Percentiles rank a stretch among this genome's conserved stretches.
Conservation (phyloP, 495 filamentous ascomycete species). For the Lepraria neglecta region DNA sequence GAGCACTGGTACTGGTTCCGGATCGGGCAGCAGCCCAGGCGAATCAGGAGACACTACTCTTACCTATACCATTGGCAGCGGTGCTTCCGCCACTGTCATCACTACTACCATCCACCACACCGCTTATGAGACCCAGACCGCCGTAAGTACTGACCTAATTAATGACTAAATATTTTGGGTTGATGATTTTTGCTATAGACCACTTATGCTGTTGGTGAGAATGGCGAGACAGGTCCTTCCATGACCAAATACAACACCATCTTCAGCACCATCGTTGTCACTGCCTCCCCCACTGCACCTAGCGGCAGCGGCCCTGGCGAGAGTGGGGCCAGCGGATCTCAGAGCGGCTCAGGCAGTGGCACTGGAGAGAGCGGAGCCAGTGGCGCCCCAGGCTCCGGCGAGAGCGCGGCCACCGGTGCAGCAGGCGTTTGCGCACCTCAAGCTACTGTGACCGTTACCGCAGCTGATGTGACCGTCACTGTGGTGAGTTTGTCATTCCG, state of each 20-base stretch:
- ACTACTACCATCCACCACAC: conserved; percentile 53
- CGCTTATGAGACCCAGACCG: conserved; percentile 31
- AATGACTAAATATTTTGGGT: neutral
- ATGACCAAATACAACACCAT: conserved; percentile 26
- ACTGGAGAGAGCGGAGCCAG: neutral
- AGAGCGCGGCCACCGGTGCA: conserved; percentile 18
- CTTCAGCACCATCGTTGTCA: conserved; percentile 19
- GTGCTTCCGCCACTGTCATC: conserved; percentile 48
- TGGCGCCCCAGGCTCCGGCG: conserved; percentile 10
- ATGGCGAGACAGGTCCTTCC: conserved; percentile 12
- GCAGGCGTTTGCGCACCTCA: conserved; percentile 20
- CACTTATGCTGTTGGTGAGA: neutral
- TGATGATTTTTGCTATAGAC: conserved; percentile 7
- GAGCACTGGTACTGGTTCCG: conserved; percentile 15
- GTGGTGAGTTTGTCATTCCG: conserved; percentile 34
- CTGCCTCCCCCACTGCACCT: neutral
- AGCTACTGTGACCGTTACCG: conserved; percentile 39
- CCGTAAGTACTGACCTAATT: conserved; percentile 11
- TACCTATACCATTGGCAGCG: conserved; percentile 54
- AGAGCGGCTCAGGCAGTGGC: neutral
- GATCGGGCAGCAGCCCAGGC: conserved; percentile 21
- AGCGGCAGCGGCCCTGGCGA: neutral
- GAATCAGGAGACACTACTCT: conserved; percentile 44
- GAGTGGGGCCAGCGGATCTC: conserved; percentile 6
- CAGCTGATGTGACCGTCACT: conserved; percentile 36